Percentiles rank a stretch among this genome's conserved stretches.
These are phyloP conservation scores for Cordyceps militaris DNA, from an alignment of 2,329 filamentous ascomycete species.

Conservation along the genomic window DNA sequence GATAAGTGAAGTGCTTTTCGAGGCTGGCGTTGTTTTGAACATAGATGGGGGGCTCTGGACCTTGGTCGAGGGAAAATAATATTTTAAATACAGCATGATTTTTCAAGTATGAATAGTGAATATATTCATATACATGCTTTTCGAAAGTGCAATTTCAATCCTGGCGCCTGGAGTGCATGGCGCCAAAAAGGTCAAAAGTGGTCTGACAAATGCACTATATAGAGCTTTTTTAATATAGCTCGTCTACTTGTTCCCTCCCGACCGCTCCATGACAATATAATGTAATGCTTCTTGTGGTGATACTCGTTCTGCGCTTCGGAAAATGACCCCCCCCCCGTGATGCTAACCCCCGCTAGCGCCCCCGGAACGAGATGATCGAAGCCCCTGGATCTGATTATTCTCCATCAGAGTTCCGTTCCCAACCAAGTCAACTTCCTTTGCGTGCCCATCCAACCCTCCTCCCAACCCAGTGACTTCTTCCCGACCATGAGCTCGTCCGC, in stretches of 20 bases:
- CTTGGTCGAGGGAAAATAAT: neutral
- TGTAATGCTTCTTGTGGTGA: too few species aligned
- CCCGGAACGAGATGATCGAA: neutral
- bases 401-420: neutral
- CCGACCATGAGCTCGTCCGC: constrained; percentile 8
- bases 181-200: neutral
- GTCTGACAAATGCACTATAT: neutral
- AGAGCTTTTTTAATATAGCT: neutral
- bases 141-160: too few species aligned
- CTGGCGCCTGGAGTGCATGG: neutral
- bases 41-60: neutral
- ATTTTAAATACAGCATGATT: neutral
- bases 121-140: neutral
- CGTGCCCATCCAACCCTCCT: neutral
- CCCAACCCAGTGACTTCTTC: neutral
- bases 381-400: neutral
- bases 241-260: neutral
- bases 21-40: too few species aligned
- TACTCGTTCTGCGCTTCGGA: neutral
- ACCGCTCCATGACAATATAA: too few species aligned
- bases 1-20: constrained; percentile 25
- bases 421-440: neutral
- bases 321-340: neutral
- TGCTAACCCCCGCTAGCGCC: neutral
- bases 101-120: neutral